These are phyloP conservation scores for Torrubiellomyces zombiae DNA, from an alignment of 2,329 filamentous ascomycete genomes.

Conservation along the genomic window DNA sequence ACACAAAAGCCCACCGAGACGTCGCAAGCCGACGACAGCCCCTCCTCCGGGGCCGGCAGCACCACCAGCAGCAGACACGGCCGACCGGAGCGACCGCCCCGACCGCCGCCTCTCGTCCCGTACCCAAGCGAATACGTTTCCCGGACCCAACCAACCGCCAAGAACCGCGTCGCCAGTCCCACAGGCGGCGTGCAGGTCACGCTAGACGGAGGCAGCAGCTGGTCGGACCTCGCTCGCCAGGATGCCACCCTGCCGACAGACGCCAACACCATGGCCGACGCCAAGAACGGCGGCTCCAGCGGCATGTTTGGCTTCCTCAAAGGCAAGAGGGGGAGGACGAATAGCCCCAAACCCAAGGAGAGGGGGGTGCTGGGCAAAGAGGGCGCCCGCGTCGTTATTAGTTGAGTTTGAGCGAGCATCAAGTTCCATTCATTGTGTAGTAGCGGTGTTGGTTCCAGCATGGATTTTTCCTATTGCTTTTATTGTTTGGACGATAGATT, in stretches of 20 bases:
- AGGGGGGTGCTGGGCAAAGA: constrained; percentile 89
- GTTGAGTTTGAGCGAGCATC: constrained; percentile 24
- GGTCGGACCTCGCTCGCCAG: constrained; percentile 78
- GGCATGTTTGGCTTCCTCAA: constrained; percentile 84
- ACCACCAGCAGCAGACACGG: constrained; percentile 7
- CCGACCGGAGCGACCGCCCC: constrained; percentile 11
- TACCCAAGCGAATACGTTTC: constrained; percentile 30
- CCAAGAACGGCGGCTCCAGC: constrained; percentile 41
- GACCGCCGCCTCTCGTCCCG: constrained; percentile 26
- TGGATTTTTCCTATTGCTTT: too few species aligned
- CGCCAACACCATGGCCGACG: constrained; percentile 35
- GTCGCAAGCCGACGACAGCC: too few species aligned
- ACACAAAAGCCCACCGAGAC: too few species aligned
- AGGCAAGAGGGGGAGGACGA: constrained; percentile 75
- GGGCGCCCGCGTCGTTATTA: constrained; percentile 70
- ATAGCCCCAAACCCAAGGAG: constrained; percentile 89
- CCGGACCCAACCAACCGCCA: constrained; percentile 34
- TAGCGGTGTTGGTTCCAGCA: too few species aligned
- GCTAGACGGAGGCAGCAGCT: constrained; percentile 74
- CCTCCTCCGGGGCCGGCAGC: too few species aligned
- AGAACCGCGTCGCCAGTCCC: constrained; percentile 57
- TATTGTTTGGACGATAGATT: too few species aligned
- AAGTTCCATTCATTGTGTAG: too few species aligned
- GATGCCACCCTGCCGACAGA: constrained; percentile 59
- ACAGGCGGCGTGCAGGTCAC: constrained; percentile 82